Percentiles rank a stretch among this genome's conserved stretches.
These are phyloP conservation scores for Coniochaeta ligniaria DNA, from an alignment of 2,329 filamentous ascomycete species.

Conservation along the genomic window DNA sequence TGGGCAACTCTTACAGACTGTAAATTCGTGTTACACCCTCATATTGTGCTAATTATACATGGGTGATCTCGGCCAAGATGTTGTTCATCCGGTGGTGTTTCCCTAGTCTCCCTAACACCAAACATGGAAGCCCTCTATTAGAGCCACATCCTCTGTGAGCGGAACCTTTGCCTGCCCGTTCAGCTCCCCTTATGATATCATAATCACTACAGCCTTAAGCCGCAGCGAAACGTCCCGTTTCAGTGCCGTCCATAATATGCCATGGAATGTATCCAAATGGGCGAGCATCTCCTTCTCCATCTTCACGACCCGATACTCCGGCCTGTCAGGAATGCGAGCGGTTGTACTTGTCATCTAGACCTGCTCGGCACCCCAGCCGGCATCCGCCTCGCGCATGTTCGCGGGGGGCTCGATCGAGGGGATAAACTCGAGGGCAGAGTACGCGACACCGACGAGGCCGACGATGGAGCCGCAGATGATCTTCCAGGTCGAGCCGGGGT, in stretches of 20 bases:
- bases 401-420: slow-evolving; percentile 72
- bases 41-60: not conserved
- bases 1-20: not conserved
- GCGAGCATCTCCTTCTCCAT: not conserved
- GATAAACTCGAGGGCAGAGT: slow-evolving; percentile 68
- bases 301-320: too few species aligned
- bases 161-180: not conserved
- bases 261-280: not conserved
- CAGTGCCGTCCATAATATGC: not conserved
- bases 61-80: not conserved
- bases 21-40: not conserved
- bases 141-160: not conserved
- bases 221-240: not conserved
- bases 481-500: slow-evolving; percentile 51
- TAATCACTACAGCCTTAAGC: not conserved
- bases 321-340: not conserved
- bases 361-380: slow-evolving; percentile 71
- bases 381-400: slow-evolving; percentile 75
- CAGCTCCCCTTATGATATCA: not conserved
- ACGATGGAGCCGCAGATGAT: slow-evolving; percentile 73
- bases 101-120: not conserved
- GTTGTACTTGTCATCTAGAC: slow-evolving; percentile 39
- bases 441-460: slow-evolving; percentile 70
- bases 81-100: not conserved
- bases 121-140: not conserved